Percentiles rank a stretch among this genome's conserved stretches.
phyloP scores from a whole-genome alignment of 345 rosid genomes.

The Physaria fendleri region DNA sequence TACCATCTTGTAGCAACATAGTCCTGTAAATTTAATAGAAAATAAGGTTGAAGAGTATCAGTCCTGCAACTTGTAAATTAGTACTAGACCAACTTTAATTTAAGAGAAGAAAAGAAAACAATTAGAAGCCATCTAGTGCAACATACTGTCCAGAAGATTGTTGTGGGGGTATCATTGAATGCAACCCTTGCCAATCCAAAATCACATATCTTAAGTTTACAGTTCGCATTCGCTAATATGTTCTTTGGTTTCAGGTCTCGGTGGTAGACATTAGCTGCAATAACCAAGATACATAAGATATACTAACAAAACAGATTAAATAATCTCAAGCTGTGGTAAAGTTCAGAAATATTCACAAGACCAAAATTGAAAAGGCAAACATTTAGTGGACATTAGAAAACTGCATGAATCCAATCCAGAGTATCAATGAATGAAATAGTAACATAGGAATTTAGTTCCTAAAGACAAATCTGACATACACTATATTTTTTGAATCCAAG shows the following conservation, averaged over 20 bases:
- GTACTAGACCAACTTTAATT: neutral
- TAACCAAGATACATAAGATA: slow-evolving; percentile 18
- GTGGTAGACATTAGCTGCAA: slow-evolving; percentile 91
- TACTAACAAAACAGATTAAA: neutral
- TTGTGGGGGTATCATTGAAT: slow-evolving; percentile 79
- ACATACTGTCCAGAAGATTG: slow-evolving; percentile 92
- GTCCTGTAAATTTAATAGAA: slow-evolving; percentile 44
- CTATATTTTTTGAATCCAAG: neutral
- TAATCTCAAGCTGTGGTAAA: neutral
- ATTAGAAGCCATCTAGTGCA: neutral
- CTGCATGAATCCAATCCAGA: neutral
- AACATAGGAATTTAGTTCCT: neutral
- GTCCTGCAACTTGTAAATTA: neutral
- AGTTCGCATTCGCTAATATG: slow-evolving; percentile 95
- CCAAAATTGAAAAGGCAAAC: neutral
- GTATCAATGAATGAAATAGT: neutral
- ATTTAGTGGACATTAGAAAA: slow-evolving; percentile 9
- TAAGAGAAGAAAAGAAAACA: slow-evolving; percentile 3
- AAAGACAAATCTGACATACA: neutral
- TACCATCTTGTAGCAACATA: slow-evolving; percentile 99
- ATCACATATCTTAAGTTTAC: slow-evolving; percentile 94
- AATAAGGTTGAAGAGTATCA: slow-evolving; percentile 7
- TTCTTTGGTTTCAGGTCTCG: slow-evolving; percentile 95
- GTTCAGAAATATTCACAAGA: neutral
- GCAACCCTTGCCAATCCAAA: slow-evolving; percentile 97